Evolutionary conservation across 1,284 basidiomycete species (phyloP).

Genomic region (Ustilago shanxiensis): DNA sequence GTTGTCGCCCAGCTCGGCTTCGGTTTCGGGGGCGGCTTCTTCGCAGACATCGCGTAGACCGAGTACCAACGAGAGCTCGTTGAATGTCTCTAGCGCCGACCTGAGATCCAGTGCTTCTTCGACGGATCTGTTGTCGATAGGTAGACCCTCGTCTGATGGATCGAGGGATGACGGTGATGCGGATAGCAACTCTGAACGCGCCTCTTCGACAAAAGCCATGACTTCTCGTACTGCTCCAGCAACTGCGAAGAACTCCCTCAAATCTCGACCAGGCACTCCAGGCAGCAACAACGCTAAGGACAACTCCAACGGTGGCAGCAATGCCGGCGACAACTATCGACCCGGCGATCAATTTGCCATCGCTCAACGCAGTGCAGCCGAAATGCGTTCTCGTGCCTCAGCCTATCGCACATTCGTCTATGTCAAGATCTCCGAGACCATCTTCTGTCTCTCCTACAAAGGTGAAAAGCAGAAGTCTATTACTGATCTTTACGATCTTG

Average conservation of each 20-base stretch:
- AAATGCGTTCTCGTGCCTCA: slow-evolving; percentile 72
- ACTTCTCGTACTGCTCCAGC: neutral
- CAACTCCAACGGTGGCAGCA: neutral
- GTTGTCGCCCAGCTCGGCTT: slow-evolving; percentile 8
- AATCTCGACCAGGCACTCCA: slow-evolving; percentile 34
- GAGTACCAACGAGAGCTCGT: slow-evolving; percentile 24
- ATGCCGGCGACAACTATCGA: slow-evolving; percentile 13
- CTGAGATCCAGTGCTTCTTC: neutral
- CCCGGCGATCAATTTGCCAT: slow-evolving; percentile 51
- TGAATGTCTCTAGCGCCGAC: neutral
- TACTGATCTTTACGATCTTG: slow-evolving; percentile 74
- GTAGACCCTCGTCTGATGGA: slow-evolving; percentile 31
- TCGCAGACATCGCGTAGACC: slow-evolving; percentile 9
- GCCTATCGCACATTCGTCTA: slow-evolving; percentile 79
- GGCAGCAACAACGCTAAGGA: slow-evolving; percentile 17
- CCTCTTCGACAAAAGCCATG: slow-evolving; percentile 4
- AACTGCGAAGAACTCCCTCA: slow-evolving; percentile 19
- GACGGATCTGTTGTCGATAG: slow-evolving; percentile 19
- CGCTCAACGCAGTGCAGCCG: slow-evolving; percentile 62
- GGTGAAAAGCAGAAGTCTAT: slow-evolving; percentile 73
- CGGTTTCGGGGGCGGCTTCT: slow-evolving; percentile 5
- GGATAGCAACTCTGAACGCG: slow-evolving; percentile 19
- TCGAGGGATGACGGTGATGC: slow-evolving; percentile 31
- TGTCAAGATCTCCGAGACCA: slow-evolving; percentile 81
- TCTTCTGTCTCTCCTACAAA: slow-evolving; percentile 72